Conservation (phyloP, 108 stramenopile genomes). For the Nitzschia sp. region DNA sequence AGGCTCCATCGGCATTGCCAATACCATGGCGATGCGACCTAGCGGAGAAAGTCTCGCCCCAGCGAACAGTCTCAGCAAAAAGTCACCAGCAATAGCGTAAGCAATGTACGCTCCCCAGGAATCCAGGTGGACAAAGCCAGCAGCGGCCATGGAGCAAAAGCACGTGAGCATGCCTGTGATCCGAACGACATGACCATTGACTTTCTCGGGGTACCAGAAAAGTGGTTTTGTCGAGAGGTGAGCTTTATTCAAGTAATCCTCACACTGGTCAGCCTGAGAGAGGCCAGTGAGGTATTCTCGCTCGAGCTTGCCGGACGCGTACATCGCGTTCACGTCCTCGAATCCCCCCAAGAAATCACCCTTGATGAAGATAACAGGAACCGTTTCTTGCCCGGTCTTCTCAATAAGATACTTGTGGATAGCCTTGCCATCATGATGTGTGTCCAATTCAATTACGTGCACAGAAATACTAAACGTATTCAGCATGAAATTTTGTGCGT, state of each 20-base stretch:
- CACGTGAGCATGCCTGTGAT: slow-evolving; percentile 25
- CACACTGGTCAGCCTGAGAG: slow-evolving; percentile 2
- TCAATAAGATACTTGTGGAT: slow-evolving; percentile 26
- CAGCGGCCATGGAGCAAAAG: background rate
- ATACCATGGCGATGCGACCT: slow-evolving; percentile 30
- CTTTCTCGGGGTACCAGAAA: slow-evolving; percentile 39
- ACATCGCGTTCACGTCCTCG: slow-evolving; percentile 27
- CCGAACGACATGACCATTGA: slow-evolving; percentile 41
- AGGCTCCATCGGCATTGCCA: slow-evolving; percentile 19
- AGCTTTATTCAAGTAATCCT: slow-evolving; percentile 8
- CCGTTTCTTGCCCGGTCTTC: slow-evolving; percentile 41
- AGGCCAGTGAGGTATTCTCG: slow-evolving; percentile 3
- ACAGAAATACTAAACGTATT: slow-evolving; percentile 26
- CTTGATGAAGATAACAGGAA: slow-evolving; percentile 52
- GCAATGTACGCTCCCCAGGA: slow-evolving; percentile 33
- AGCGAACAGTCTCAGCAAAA: slow-evolving; percentile 20
- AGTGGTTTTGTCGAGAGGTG: slow-evolving; percentile 7
- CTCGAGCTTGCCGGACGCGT: slow-evolving; percentile 12
- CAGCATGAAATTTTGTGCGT: slow-evolving; percentile 31
- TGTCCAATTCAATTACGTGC: slow-evolving; percentile 26
- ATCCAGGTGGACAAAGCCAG: slow-evolving; percentile 11
- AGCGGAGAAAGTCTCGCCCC: slow-evolving; percentile 26
- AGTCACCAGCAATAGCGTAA: slow-evolving; percentile 23
- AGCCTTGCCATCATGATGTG: slow-evolving; percentile 15
- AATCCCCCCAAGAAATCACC: slow-evolving; percentile 49